Evolutionary conservation across 2,329 filamentous ascomycete genomes (phyloP).

Genomic region (Botrytis aclada): DNA sequence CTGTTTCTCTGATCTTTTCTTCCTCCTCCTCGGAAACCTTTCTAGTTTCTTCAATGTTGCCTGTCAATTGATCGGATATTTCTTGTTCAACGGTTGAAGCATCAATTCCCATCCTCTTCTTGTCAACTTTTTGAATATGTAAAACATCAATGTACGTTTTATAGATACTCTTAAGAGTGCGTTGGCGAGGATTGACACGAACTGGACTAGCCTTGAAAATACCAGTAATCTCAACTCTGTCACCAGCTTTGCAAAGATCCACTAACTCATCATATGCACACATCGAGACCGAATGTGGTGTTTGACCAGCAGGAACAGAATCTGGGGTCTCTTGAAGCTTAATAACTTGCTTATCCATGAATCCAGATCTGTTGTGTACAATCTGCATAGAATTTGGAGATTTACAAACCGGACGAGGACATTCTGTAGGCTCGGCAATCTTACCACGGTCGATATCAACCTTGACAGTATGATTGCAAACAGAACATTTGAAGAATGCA

Average conservation of each 20-base stretch:
- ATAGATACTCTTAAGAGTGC: constrained; percentile 91
- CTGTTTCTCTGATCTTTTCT: constrained; percentile 79
- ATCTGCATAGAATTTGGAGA: constrained; percentile 97
- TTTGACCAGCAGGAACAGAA: constrained; percentile 90
- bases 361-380: constrained; percentile 90
- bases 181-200: constrained; percentile 87
- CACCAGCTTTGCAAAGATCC: constrained; percentile 96
- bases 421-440: constrained; percentile 90
- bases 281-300: constrained; percentile 92
- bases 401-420: constrained; percentile 76
- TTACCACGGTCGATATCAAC: constrained; percentile 93
- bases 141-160: constrained; percentile 97
- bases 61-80: constrained; percentile 56
- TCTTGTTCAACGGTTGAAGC: constrained; percentile 82
- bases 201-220: constrained; percentile 96
- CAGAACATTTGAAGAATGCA: constrained; percentile 93
- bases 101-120: constrained; percentile 89
- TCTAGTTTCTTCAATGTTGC: constrained; percentile 76
- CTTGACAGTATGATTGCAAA: constrained; percentile 86
- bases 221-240: constrained; percentile 90
- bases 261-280: constrained; percentile 97
- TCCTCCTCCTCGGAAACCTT: constrained; percentile 85
- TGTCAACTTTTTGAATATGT: constrained; percentile 95
- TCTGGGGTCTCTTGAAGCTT: constrained; percentile 98
- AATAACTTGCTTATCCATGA: constrained; percentile 97